Evolutionary conservation across 2,329 filamentous ascomycete species (phyloP), one percentile per base, ranked within the genome.

Genomic region (Paracamarosporium sp.): DNA sequence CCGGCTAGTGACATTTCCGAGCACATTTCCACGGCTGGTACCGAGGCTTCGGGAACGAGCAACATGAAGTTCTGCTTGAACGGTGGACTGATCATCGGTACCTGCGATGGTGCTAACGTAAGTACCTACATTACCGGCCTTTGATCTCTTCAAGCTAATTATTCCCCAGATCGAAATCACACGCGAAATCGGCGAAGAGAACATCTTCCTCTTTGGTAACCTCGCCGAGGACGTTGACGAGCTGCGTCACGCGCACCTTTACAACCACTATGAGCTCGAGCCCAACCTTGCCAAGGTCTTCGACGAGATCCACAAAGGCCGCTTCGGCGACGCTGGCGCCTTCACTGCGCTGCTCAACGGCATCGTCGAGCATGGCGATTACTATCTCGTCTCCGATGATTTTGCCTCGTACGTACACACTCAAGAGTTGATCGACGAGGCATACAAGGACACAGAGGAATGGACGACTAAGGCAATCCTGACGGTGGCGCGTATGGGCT

Each of bases 41-140:
- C 95, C 1, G 95, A 99, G 69, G 88, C 86, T 25, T 87, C 83
- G 63, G 94, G 94, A 62, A 97, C 93, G 12, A 96, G 92, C 72
- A 99, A 99, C 86, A 99, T 99, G 95, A 99, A 99, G 80, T 99
- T 99, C 77, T 95, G 97, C 13, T 85, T 99, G 71, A 99, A 98
- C 71, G 95, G 95, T 63, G 95, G 95, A 63, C 83, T 99, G 60
- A 96, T 99, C 72, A 99, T 99, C 68, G 95, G 95, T 68, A 99
- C 95, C 20, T 97, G 94, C 75, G 95, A 99, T 72, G 95, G 95
- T 74, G 95, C 95, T 62, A 99, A 99, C 73, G 92, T 95, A 84
- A 84, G 89, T 83, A 12, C 40, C 31, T 5, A 2, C 25, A 24
- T 24, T 41, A 27, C n/a, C n/a, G 15, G 11, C 2, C 13, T 33